A percentile compares a stretch with the other conserved stretches of the same genome.
These are phyloP conservation scores for Coprinellus micaceus DNA, from an alignment of 768 basidiomycete genomes.

Conservation along the genomic window DNA sequence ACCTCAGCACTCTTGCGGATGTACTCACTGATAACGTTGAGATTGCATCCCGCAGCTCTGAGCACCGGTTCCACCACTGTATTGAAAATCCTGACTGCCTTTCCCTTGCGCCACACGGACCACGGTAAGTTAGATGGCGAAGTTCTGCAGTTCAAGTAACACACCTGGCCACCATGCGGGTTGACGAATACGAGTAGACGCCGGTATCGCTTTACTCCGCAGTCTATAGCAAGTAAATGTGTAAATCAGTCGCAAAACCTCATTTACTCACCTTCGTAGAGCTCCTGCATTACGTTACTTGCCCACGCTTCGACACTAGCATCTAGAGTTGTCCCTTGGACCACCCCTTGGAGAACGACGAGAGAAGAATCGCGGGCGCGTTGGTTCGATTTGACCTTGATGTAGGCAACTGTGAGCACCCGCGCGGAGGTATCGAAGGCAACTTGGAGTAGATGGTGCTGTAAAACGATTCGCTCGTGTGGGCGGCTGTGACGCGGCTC, in stretches of 20 bases:
- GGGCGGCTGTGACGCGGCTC: conserved; percentile 11
- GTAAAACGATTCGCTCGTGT: conserved; percentile 34
- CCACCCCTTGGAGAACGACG: conserved; percentile 36
- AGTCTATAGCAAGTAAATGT: conserved; percentile 16
- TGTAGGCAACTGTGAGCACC: conserved; percentile 46
- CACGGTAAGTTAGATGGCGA: too few species aligned
- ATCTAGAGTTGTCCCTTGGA: conserved; percentile 25
- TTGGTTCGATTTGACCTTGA: conserved; percentile 41
- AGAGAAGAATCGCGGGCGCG: conserved; percentile 33
- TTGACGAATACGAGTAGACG: conserved; percentile 72
- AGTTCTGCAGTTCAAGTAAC: too few species aligned
- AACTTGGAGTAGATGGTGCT: conserved; percentile 55
- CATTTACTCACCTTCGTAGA: conserved; percentile 59
- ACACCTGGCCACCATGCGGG: conserved; percentile 71
- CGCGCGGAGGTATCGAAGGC: conserved; percentile 30
- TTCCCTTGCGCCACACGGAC: conserved; percentile 61
- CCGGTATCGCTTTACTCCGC: conserved; percentile 53
- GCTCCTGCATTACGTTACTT: conserved; percentile 45
- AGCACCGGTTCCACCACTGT: conserved; percentile 70
- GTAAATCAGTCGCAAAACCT: background rate
- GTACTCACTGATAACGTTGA: conserved; percentile 61
- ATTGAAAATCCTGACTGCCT: conserved; percentile 49
- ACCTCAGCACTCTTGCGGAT: too few species aligned
- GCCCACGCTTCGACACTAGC: conserved; percentile 48
- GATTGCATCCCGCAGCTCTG: conserved; percentile 55